These are phyloP conservation scores for Auxenochlorella protothecoides DNA, from an alignment of 139 green algal species.

Conservation along the genomic window DNA sequence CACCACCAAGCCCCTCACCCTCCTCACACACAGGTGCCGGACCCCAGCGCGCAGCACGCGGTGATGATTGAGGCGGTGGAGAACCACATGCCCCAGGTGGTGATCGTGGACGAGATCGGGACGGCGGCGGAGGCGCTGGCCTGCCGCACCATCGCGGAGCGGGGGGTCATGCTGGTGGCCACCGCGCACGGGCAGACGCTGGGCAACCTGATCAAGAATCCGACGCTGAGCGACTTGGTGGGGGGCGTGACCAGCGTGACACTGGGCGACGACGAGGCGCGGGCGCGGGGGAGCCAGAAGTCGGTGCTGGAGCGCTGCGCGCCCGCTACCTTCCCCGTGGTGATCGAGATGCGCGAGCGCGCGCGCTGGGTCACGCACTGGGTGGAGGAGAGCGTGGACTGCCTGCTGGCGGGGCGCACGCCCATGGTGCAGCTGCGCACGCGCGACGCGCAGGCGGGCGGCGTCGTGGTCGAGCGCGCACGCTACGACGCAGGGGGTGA, in stretches of 20 bases:
- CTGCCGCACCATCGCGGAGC: constrained; percentile 93
- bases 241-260: constrained; percentile 61
- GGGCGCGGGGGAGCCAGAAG: constrained; percentile 85
- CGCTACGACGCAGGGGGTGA: no score
- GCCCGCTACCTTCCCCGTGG: constrained; percentile 87
- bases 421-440: constrained; percentile 64
- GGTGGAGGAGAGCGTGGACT: constrained; percentile 73
- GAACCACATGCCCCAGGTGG: constrained; percentile 92
- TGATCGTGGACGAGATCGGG: constrained; percentile 96
- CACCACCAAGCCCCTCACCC: background rate
- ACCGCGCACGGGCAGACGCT: constrained; percentile 92
- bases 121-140: constrained; percentile 91
- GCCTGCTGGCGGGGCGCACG: constrained; percentile 54
- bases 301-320: constrained; percentile 82
- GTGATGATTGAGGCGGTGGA: constrained; percentile 97
- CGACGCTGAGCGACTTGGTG: constrained; percentile 70
- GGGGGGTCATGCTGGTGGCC: constrained; percentile 87
- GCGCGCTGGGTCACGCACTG: constrained; percentile 77
- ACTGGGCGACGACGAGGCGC: constrained; percentile 81
- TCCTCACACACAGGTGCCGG: constrained; percentile 39
- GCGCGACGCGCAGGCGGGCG: no score
- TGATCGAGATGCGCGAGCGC: constrained; percentile 92
- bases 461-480: no score
- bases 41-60: constrained; percentile 76
- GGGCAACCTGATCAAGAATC: constrained; percentile 97